A percentile compares a stretch with the other conserved stretches of the same genome.
phyloP scores from a whole-genome alignment of 139 green algal species.

The Mychonastes homosphaera region DNA sequence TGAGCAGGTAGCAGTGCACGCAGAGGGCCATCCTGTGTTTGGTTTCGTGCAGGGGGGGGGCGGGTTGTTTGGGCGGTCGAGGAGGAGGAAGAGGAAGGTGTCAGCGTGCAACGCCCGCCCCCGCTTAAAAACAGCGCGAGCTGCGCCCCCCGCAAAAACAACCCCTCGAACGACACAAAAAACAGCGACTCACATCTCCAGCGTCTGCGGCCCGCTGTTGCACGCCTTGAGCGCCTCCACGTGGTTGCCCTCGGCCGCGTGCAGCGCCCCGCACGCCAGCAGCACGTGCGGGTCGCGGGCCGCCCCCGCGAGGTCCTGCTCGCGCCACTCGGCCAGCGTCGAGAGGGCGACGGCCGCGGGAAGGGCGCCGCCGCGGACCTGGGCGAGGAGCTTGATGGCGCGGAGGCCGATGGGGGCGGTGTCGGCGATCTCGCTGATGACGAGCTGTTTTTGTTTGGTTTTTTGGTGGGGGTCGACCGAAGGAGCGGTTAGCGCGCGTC shows the following conservation, averaged over 20 bases:
- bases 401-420: constrained; percentile 61
- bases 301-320: constrained; percentile 63
- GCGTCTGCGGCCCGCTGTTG: constrained; percentile 37
- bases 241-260: constrained; percentile 74
- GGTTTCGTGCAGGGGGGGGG: too few species aligned
- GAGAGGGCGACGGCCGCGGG: constrained; percentile 44
- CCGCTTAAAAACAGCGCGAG: too few species aligned
- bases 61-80: too few species aligned
- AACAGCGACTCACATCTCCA: constrained; percentile 66
- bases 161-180: not conserved
- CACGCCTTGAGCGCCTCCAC: constrained; percentile 85
- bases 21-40: constrained; percentile 53
- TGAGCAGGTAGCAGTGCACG: constrained; percentile 76
- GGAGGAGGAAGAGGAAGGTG: too few species aligned
- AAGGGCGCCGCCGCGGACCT: constrained; percentile 50
- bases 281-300: constrained; percentile 68
- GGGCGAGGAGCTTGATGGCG: constrained; percentile 81
- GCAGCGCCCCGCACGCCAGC: constrained; percentile 69
- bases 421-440: constrained; percentile 77
- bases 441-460: constrained; percentile 65
- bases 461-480: too few species aligned
- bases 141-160: too few species aligned
- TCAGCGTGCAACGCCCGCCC: too few species aligned
- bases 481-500: too few species aligned
- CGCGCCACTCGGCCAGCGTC: constrained; percentile 60